Percentiles rank a stretch among this genome's conserved stretches.
phyloP scores from a whole-genome alignment of 441 rosid genomes.

The Populus hybrid region DNA sequence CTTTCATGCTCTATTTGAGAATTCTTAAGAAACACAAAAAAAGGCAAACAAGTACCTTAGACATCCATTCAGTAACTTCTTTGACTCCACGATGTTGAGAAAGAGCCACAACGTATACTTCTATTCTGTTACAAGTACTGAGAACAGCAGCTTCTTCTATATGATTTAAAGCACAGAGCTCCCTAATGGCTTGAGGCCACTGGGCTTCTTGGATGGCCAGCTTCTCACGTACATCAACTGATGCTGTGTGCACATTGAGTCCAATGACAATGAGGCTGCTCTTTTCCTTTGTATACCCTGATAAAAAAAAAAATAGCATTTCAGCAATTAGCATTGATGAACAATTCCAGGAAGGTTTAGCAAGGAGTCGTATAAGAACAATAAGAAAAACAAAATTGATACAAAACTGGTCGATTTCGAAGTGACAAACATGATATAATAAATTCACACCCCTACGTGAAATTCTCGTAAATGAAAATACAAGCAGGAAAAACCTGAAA shows the following conservation, averaged over 20 bases:
- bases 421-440: too few relatives aligned
- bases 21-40: background rate
- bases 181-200: slow-evolving; percentile 70
- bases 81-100: slow-evolving; percentile 85
- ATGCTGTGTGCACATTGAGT: slow-evolving; percentile 70
- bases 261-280: slow-evolving; percentile 81
- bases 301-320: background rate
- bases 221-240: slow-evolving; percentile 85
- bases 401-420: too few relatives aligned
- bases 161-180: slow-evolving; percentile 49
- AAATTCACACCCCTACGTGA: too few relatives aligned
- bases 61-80: slow-evolving; percentile 92
- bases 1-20: background rate
- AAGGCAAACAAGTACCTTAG: slow-evolving; percentile 49
- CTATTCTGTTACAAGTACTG: slow-evolving; percentile 86
- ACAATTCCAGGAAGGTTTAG: background rate
- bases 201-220: slow-evolving; percentile 87
- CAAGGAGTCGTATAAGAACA: background rate
- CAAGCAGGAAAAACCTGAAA: background rate
- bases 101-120: slow-evolving; percentile 75
- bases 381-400: too few relatives aligned
- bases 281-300: slow-evolving; percentile 73
- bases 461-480: too few relatives aligned
- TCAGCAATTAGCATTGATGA: background rate
- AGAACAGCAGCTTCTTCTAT: slow-evolving; percentile 90